These are phyloP conservation scores for Lyophyllum decastes DNA, from an alignment of 768 basidiomycete genomes.

Conservation along the genomic window DNA sequence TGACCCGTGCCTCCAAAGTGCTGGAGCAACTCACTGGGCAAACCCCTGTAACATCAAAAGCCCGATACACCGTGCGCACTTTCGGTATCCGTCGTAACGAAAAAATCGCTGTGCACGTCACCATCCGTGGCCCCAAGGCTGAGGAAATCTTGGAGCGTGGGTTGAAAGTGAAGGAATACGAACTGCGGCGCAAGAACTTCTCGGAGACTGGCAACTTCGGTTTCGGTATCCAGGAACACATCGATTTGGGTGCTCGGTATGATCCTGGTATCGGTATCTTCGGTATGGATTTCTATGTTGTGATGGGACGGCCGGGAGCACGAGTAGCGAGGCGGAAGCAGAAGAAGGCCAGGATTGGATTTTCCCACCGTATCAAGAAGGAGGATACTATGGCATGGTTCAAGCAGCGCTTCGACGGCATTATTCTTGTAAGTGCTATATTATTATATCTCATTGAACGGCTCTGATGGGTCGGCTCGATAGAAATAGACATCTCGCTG, in stretches of 20 bases:
- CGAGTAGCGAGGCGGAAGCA: constrained; percentile 91
- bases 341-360: constrained; percentile 85
- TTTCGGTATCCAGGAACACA: constrained; percentile 99
- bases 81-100: constrained; percentile 99
- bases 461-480: not conserved
- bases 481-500: constrained; percentile 21
- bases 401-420: constrained; percentile 99
- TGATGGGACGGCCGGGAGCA: constrained; percentile 94
- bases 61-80: constrained; percentile 98
- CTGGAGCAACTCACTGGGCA: constrained; percentile 99
- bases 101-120: constrained; percentile 99
- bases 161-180: constrained; percentile 99
- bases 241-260: constrained; percentile 98
- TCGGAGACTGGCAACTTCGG: constrained; percentile 99
- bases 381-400: constrained; percentile 98
- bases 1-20: constrained; percentile 99
- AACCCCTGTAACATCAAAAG: constrained; percentile 99
- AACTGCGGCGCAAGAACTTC: constrained; percentile 95
- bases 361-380: constrained; percentile 88
- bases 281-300: constrained; percentile 99
- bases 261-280: constrained; percentile 99
- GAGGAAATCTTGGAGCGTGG: constrained; percentile 99
- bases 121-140: constrained; percentile 98
- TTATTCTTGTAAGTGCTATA: constrained; percentile 73
- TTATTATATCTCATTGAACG: not conserved